phyloP scores from a whole-genome alignment of 2,329 filamentous ascomycete genomes.

The Ophiostoma montium region DNA sequence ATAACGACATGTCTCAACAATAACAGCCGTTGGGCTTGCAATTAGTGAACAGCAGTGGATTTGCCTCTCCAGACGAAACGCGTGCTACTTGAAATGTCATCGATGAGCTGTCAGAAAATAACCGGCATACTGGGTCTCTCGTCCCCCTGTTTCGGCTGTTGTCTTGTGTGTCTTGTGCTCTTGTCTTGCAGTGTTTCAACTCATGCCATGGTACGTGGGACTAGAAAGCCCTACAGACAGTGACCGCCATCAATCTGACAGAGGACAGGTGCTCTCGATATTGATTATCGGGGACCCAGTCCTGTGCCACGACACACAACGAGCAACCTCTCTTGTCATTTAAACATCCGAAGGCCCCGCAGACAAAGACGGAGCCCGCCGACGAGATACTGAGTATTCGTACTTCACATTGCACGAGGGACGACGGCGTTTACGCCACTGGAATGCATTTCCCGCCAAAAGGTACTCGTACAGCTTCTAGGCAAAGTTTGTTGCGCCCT shows the following conservation, averaged over 20 bases:
- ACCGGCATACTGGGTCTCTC: not conserved
- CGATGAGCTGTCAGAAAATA: constrained; percentile 6
- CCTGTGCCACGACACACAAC: not conserved
- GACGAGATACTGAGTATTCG: too few relatives aligned
- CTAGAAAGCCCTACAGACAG: constrained; percentile 5
- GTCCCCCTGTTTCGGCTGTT: not conserved
- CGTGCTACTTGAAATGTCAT: not conserved
- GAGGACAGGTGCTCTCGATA: not conserved
- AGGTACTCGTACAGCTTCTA: constrained; percentile 14
- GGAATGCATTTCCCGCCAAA: too few relatives aligned
- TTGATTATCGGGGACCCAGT: not conserved
- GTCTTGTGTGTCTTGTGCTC: not conserved
- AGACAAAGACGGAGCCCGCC: not conserved
- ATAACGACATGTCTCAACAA: too few relatives aligned
- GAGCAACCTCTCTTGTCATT: not conserved
- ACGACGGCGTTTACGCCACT: too few relatives aligned
- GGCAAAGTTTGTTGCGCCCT: constrained; percentile 44
- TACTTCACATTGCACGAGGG: too few relatives aligned
- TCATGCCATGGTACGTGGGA: constrained; percentile 1
- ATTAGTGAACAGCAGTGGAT: not conserved
- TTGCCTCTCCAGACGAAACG: not conserved
- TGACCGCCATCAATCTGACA: too few relatives aligned
- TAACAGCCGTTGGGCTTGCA: not conserved
- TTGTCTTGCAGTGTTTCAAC: constrained; percentile 1
- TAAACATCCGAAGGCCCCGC: not conserved